Conservation (phyloP, 805 yeast species). For the Cyberlindnera petersonii region DNA sequence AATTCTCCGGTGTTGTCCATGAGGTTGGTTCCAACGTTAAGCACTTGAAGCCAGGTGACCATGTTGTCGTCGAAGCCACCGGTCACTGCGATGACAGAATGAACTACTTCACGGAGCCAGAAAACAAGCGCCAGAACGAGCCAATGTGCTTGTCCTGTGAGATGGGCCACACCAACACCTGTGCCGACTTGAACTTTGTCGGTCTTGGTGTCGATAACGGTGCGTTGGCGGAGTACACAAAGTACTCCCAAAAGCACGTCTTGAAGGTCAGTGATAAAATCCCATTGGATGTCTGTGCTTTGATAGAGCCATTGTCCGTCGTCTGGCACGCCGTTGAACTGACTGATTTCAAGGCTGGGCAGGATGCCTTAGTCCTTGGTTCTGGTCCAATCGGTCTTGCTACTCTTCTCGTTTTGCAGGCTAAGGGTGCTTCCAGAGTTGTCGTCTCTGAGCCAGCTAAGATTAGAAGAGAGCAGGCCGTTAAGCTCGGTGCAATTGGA, state of each 20-base stretch:
- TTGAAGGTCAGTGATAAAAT: slow-evolving; percentile 37
- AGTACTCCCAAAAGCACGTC: slow-evolving; percentile 36
- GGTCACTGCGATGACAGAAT: slow-evolving; percentile 40
- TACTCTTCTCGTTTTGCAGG: slow-evolving; percentile 49
- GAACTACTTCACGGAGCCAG: slow-evolving; percentile 26
- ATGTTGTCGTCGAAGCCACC: slow-evolving; percentile 51
- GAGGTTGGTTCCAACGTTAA: slow-evolving; percentile 47
- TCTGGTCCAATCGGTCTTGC: slow-evolving; percentile 65
- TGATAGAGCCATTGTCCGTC: slow-evolving; percentile 55
- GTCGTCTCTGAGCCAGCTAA: slow-evolving; percentile 61
- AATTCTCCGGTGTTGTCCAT: slow-evolving; percentile 57
- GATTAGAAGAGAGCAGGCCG: slow-evolving; percentile 59
- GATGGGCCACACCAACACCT: slow-evolving; percentile 43
- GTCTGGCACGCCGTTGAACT: slow-evolving; percentile 55
- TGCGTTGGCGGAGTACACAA: slow-evolving; percentile 42
- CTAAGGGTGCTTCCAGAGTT: slow-evolving; percentile 43
- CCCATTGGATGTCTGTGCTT: slow-evolving; percentile 52
- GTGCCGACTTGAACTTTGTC: slow-evolving; percentile 39
- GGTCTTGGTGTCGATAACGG: slow-evolving; percentile 52
- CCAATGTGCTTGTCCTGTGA: slow-evolving; percentile 41
- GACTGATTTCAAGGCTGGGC: slow-evolving; percentile 40
- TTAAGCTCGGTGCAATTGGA: slow-evolving; percentile 40
- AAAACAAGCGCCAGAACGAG: slow-evolving; percentile 18
- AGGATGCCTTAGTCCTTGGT: slow-evolving; percentile 49
- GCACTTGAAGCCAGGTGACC: slow-evolving; percentile 50